A percentile compares a stretch with the other conserved stretches of the same genome.
These are phyloP conservation scores for Diutina mesorugosa DNA, from an alignment of 1,139 yeast species.

Conservation along the genomic window DNA sequence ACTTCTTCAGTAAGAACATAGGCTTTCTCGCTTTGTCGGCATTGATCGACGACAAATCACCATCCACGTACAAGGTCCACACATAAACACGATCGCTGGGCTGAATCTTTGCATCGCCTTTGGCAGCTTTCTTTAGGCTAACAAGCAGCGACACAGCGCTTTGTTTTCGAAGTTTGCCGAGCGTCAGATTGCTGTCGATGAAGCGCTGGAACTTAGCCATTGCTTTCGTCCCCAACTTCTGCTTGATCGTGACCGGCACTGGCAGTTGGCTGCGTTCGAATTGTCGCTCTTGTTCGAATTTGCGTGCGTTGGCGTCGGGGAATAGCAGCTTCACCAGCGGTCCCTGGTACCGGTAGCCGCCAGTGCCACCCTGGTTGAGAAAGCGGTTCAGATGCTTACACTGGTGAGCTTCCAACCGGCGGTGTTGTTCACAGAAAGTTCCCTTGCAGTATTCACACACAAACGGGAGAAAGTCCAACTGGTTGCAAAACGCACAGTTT, in stretches of 20 bases:
- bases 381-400: slow-evolving; percentile 15
- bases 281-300: slow-evolving; percentile 9
- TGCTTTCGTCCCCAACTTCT: slow-evolving; percentile 15
- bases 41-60: slow-evolving; percentile 14
- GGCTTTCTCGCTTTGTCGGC: slow-evolving; percentile 20
- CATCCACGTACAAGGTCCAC: slow-evolving; percentile 40
- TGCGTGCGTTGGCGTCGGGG: slow-evolving; percentile 39
- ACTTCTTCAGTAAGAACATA: slow-evolving; percentile 42
- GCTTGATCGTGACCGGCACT: slow-evolving; percentile 13
- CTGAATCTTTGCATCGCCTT: slow-evolving; percentile 55
- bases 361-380: background rate
- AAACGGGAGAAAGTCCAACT: slow-evolving; percentile 60
- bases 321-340: slow-evolving; percentile 33
- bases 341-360: slow-evolving; percentile 2
- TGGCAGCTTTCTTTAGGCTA: slow-evolving; percentile 35
- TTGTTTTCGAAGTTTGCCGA: background rate
- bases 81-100: slow-evolving; percentile 46
- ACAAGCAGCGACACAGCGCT: background rate
- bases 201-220: slow-evolving; percentile 34
- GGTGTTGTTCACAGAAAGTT: slow-evolving; percentile 48
- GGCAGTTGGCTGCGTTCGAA: slow-evolving; percentile 23
- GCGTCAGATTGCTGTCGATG: slow-evolving; percentile 11
- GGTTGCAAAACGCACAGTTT: slow-evolving; percentile 51
- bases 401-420: slow-evolving; percentile 33
- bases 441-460: slow-evolving; percentile 42